These are phyloP conservation scores for Xanthoconium purpureum DNA, from an alignment of 768 basidiomycete genomes.

Conservation along the genomic window DNA sequence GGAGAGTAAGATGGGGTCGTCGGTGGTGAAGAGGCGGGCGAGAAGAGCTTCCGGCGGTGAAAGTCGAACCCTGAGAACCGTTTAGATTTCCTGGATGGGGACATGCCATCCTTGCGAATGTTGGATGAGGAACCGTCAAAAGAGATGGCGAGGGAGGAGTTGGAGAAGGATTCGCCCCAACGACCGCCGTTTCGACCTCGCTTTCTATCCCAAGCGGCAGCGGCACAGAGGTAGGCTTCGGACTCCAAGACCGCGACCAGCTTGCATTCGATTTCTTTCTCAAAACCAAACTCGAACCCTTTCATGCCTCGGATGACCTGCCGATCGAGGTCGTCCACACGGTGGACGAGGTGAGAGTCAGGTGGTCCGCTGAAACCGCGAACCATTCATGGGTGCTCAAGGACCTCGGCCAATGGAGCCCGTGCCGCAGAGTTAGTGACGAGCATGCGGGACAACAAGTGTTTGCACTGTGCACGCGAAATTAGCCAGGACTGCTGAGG, in stretches of 20 bases:
- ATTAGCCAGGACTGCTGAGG: constrained; percentile 7
- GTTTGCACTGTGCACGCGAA: constrained; percentile 76
- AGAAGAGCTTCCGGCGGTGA: constrained; percentile 85
- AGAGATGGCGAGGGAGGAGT: constrained; percentile 67
- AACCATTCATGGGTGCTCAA: constrained; percentile 89
- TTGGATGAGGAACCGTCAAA: constrained; percentile 46
- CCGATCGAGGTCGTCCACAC: constrained; percentile 83
- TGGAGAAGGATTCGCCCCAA: constrained; percentile 57
- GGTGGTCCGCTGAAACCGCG: constrained; percentile 82
- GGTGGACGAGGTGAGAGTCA: constrained; percentile 79
- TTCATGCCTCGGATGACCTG: constrained; percentile 88
- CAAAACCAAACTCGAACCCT: constrained; percentile 93
- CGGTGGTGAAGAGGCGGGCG: constrained; percentile 46
- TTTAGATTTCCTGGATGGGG: constrained; percentile 61
- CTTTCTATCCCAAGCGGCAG: constrained; percentile 77
- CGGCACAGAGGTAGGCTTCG: constrained; percentile 70
- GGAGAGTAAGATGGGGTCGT: constrained; percentile 58
- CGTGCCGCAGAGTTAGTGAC: constrained; percentile 88
- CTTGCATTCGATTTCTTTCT: constrained; percentile 78
- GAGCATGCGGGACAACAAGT: constrained; percentile 90
- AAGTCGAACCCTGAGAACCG: constrained; percentile 95
- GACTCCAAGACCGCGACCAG: constrained; percentile 72
- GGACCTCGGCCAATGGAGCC: constrained; percentile 80
- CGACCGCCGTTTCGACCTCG: constrained; percentile 45
- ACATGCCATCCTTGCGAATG: constrained; percentile 39